phyloP scores from a whole-genome alignment of 306 rosid genomes.

The Cucumis cinereus region DNA sequence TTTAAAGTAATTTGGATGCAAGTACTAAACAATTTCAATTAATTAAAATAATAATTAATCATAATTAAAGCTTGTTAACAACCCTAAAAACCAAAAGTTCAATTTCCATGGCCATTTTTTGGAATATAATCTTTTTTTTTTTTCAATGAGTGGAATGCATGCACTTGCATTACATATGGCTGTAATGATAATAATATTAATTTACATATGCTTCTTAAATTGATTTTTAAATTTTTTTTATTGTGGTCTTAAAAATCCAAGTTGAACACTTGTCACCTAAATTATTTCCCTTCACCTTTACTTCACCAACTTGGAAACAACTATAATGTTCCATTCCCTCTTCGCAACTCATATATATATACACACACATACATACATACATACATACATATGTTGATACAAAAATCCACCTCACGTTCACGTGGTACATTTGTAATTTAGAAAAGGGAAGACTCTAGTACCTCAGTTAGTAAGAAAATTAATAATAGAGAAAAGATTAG shows the following conservation, averaged over 20 bases:
- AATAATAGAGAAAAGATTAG: too few species aligned
- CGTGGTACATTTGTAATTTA: too few species aligned
- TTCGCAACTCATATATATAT: too few species aligned
- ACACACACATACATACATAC: too few species aligned
- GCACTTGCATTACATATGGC: neutral
- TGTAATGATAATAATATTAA: neutral
- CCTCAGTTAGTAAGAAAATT: too few species aligned
- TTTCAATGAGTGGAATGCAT: neutral
- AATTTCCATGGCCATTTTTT: neutral
- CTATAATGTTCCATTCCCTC: too few species aligned
- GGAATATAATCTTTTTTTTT: neutral
- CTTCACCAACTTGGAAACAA: too few species aligned
- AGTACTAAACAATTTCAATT: neutral
- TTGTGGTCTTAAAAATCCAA: neutral
- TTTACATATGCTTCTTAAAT: neutral
- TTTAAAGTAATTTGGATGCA: neutral
- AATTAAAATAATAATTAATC: too few species aligned
- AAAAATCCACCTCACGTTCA: too few species aligned
- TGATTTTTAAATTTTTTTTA: neutral
- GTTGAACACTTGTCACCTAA: neutral
- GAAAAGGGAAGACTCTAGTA: too few species aligned
- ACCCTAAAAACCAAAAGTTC: neutral
- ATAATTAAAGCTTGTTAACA: neutral
- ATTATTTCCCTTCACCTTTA: neutral
- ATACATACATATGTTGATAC: too few species aligned